Evolutionary conservation across 371 early-diverging fungal genomes (phyloP), one percentile per base, ranked within the genome.

Genomic region (Mortierella sp.): DNA sequence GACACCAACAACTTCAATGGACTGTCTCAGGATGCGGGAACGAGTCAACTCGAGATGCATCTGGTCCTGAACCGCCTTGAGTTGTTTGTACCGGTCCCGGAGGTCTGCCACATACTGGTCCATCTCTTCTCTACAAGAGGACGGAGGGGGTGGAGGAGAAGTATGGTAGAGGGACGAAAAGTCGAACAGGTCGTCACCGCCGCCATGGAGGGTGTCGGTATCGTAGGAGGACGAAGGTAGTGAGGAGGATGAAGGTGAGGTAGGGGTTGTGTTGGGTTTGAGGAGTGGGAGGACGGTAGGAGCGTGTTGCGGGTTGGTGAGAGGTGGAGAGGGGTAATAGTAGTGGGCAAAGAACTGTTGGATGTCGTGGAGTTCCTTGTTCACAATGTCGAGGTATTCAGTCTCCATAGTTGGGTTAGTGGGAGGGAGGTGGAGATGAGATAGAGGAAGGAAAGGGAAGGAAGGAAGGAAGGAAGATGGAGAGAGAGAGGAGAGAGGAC

Each of bases 61-160:
- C 48, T 75, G 79, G 70, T 78, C 83, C 58, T 82, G 83, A 18
- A 78, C 41, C 3, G 51, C 70, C 60, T 82, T 82, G 32, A 82
- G 70, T 16, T 82, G 79, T 49, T 58, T 58, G 60, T 82, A 82
- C 38, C 83, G 75, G 24, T 48, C 79, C 24, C 73, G 71, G 10
- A 78, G 76, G 72, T 75, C 79, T 0, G 44, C 72, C 14, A 75
- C 65, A 4, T 74, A 49, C 29, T 27, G 46, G 11, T 81, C 78
- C 32, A 21, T 27, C 10, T 49, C 76, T 44, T 51, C 58, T 10
- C 29, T 29, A 27, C 51, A 5, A 18, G 18, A 32, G 63, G 38
- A 63, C 18, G 35, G 27, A 32, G 35, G 35, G 38, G 35, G 35
- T 7, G 63, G 14, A 3, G 60, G 27, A 16, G 35, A 32, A 35